phyloP scores from a whole-genome alignment of 2,329 filamentous ascomycete species.

The Paraphoma chrysanthemicola region DNA sequence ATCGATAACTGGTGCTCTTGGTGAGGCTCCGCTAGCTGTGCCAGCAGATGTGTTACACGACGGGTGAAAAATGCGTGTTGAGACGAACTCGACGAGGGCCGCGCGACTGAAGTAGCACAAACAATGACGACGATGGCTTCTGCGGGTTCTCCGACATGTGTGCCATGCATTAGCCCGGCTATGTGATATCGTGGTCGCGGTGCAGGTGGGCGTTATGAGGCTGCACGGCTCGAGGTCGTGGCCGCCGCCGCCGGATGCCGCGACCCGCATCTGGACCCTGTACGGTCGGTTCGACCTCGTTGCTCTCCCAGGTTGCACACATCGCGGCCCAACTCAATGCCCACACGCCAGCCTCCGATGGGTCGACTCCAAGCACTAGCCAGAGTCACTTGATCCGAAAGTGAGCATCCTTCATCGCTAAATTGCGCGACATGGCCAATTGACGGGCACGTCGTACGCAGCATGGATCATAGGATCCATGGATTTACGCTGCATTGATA shows the following conservation, averaged over 20 bases:
- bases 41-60: slow-evolving; percentile 10
- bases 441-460: not conserved
- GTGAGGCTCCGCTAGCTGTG: slow-evolving; percentile 1
- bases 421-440: not conserved
- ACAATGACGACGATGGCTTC: not conserved
- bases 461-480: not conserved
- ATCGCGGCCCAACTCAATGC: not conserved
- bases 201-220: not conserved
- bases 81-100: not conserved
- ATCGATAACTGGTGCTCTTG: not conserved
- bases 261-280: not conserved
- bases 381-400: not conserved
- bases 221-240: not conserved
- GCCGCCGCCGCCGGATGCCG: not conserved
- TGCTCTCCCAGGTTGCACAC: not conserved
- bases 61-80: slow-evolving; percentile 7
- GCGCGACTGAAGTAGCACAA: not conserved
- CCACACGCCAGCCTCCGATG: not conserved
- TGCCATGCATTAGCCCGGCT: not conserved
- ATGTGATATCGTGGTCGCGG: not conserved
- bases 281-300: not conserved
- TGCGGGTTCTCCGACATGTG: not conserved
- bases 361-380: not conserved
- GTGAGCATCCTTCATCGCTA: not conserved
- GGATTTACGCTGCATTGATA: not conserved